Percentiles rank a stretch among this genome's conserved stretches.
These are phyloP conservation scores for Leptoxyphium fumago DNA, from an alignment of 2,329 filamentous ascomycete species.

Conservation along the genomic window DNA sequence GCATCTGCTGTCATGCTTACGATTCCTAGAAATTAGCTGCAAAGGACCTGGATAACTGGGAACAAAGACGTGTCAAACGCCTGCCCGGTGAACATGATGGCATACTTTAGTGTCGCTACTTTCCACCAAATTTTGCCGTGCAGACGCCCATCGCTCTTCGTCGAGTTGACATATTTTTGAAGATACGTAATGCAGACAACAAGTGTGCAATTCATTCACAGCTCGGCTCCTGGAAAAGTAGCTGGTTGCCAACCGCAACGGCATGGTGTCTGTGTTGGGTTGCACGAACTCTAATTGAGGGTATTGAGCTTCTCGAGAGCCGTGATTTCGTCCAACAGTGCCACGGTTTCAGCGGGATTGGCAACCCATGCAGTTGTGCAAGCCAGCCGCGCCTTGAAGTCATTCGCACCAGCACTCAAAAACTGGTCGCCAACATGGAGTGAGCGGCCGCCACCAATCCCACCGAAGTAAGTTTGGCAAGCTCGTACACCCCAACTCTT, in stretches of 20 bases:
- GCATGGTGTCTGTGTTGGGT: too few species aligned
- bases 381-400: slow-evolving; percentile 87
- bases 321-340: slow-evolving; percentile 66
- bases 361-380: slow-evolving; percentile 97
- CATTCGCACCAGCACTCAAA: slow-evolving; percentile 83
- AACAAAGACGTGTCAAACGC: slow-evolving; percentile 85
- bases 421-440: slow-evolving; percentile 95
- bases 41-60: slow-evolving; percentile 91
- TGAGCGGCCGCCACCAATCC: slow-evolving; percentile 60
- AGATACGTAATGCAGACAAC: too few species aligned
- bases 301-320: background rate
- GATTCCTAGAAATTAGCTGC: slow-evolving; percentile 54
- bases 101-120: slow-evolving; percentile 38
- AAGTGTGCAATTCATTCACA: too few species aligned
- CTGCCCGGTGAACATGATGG: slow-evolving; percentile 84
- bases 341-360: slow-evolving; percentile 78
- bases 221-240: too few species aligned
- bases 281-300: background rate
- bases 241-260: too few species aligned
- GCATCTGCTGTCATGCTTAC: slow-evolving; percentile 2
- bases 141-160: too few species aligned
- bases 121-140: too few species aligned
- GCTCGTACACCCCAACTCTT: slow-evolving; percentile 92
- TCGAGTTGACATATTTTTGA: too few species aligned
- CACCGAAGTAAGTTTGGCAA: slow-evolving; percentile 80